Conservation (phyloP, 108 stramenopile species). For the Fistulifera solaris region DNA sequence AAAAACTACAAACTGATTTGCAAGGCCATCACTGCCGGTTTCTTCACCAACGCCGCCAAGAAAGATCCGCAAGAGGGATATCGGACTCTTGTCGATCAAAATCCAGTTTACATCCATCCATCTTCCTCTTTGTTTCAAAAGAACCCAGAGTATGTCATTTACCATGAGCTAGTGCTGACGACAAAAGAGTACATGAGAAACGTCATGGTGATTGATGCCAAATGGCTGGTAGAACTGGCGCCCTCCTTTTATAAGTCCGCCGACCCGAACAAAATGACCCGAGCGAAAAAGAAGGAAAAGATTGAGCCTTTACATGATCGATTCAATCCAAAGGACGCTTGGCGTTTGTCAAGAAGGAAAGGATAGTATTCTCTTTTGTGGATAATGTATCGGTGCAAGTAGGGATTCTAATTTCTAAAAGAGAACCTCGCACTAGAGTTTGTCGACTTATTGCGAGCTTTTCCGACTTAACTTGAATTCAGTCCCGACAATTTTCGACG, state of each 20-base stretch:
- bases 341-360: conserved; percentile 87
- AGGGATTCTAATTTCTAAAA: no score
- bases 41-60: conserved; percentile 97
- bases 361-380: conserved; percentile 45
- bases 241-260: conserved; percentile 94
- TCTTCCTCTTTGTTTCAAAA: conserved; percentile 96
- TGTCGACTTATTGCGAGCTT: no score
- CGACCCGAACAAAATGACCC: conserved; percentile 92
- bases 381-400: no score
- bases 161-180: conserved; percentile 97
- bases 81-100: conserved; percentile 93
- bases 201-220: conserved; percentile 97
- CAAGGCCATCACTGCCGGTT: conserved; percentile 95
- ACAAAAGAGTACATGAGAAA: conserved; percentile 99
- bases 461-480: no score
- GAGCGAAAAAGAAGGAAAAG: conserved; percentile 93
- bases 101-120: conserved; percentile 97
- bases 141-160: conserved; percentile 97
- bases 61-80: conserved; percentile 99
- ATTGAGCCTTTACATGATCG: conserved; percentile 98
- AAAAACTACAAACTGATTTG: conserved; percentile 96
- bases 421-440: no score
- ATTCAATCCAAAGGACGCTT: conserved; percentile 89
- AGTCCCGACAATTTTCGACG: no score
- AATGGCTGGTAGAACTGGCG: conserved; percentile 96